Percentiles rank a stretch among this genome's conserved stretches.
Conservation (phyloP, 1,139 yeast genomes). For the Dujonia santamariae region DNA sequence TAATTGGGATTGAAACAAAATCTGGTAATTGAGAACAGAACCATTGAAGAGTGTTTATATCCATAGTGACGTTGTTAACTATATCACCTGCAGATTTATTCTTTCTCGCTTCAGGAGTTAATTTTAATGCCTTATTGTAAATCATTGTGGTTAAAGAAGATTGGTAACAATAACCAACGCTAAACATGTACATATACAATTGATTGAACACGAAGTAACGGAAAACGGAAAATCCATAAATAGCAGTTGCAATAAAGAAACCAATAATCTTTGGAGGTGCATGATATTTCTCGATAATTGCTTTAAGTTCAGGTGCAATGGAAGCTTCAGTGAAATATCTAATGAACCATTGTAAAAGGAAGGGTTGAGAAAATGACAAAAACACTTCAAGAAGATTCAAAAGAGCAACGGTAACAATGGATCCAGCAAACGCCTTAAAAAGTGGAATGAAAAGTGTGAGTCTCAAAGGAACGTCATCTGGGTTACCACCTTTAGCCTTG, state of each 20-base stretch:
- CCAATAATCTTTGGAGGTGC: slow-evolving; percentile 24
- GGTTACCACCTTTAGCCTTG: slow-evolving; percentile 4
- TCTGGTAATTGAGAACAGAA: slow-evolving; percentile 18
- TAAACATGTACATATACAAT: slow-evolving; percentile 17
- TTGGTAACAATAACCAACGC: slow-evolving; percentile 32
- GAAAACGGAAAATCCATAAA: slow-evolving; percentile 16
- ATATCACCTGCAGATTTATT: slow-evolving; percentile 28
- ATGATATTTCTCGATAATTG: not conserved
- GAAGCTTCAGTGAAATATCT: slow-evolving; percentile 15
- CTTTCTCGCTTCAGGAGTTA: slow-evolving; percentile 25
- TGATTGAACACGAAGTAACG: slow-evolving; percentile 21
- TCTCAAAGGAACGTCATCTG: slow-evolving; percentile 2
- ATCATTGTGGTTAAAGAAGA: slow-evolving; percentile 21
- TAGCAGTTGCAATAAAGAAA: slow-evolving; percentile 15
- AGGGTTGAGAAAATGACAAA: slow-evolving; percentile 18
- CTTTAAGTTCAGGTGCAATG: not conserved
- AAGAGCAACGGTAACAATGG: slow-evolving; percentile 10
- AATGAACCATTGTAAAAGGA: slow-evolving; percentile 20
- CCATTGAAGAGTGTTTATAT: slow-evolving; percentile 17
- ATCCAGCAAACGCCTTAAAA: slow-evolving; percentile 10
- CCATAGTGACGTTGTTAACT: slow-evolving; percentile 25
- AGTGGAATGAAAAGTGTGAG: slow-evolving; percentile 20
- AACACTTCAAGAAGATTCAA: slow-evolving; percentile 14
- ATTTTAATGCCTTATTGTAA: slow-evolving; percentile 22
- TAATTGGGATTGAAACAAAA: slow-evolving; percentile 19